Base-by-base conservation (phyloP, 352 stramenopile species). In the Phytophthora kernoviae region DNA sequence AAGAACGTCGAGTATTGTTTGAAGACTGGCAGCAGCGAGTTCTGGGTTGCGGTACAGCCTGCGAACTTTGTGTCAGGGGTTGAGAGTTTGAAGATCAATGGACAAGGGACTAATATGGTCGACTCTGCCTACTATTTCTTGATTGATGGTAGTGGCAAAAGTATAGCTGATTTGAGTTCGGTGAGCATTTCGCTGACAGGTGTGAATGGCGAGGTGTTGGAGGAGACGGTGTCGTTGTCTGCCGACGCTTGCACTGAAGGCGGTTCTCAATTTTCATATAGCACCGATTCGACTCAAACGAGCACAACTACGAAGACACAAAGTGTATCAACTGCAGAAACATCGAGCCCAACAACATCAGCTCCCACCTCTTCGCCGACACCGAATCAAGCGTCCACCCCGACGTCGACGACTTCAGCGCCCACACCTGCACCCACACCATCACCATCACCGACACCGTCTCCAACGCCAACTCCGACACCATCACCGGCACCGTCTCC, bases 51-150 rank as follows among this genome's bases (percentile, higher is more conserved):
- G 2, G 49, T 87, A 44, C 77, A 87, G 55, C 77, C 77, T 2
- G 68, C 77, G 21, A 81, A 84, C 54, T 53, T 73, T n/a, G 49
- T 71, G 26, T 49, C 73, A 1, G 77, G 77, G 21, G 56, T 87
- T 51, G 32, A 68, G 61, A 75, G 48, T 47, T 34, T 87, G 40
- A 56, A 56, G 26, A 71, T 87, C 44, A 84, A 87, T 41, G 69
- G 71, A 53, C 53, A 83, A 34, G 34, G 44, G 6, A 81, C 74
- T 8, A 75, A 34, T 27, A 79, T 87, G 77, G 70, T 87, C 17
- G 56, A 73, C 43, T 87, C 74, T 30, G 77, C 74, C 7, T 87
- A 74, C 33, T 87, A 84, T 44, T 87, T 81, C 44, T 17, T 81
- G 17, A 40, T 69, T 2, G 70, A 87, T 39, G 71, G 61, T 30